Conservation (phyloP, 768 basidiomycete genomes). For the Collybiopsis luxurians region DNA sequence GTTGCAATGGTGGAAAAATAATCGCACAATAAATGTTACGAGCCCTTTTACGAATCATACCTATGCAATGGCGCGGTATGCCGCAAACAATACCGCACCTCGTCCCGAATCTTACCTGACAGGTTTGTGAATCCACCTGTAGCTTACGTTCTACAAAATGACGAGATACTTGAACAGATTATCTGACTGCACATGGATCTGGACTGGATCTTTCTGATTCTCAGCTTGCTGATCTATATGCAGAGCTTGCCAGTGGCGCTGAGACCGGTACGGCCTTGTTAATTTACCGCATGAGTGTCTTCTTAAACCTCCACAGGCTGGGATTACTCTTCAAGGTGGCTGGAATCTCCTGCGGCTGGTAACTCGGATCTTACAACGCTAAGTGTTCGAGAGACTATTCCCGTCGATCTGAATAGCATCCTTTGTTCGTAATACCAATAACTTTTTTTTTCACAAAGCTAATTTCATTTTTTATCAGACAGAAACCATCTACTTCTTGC, state of each 20-base stretch:
- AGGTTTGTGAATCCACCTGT: slow-evolving; percentile 32
- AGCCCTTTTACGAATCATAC: slow-evolving; percentile 71
- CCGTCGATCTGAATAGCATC: slow-evolving; percentile 82
- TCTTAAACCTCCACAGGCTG: slow-evolving; percentile 28
- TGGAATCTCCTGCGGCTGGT: slow-evolving; percentile 26
- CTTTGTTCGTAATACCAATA: slow-evolving; percentile 52
- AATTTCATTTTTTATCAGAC: slow-evolving; percentile 36
- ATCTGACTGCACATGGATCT: slow-evolving; percentile 71
- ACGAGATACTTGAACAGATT: slow-evolving; percentile 51
- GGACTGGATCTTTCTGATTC: slow-evolving; percentile 53
- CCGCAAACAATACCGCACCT: slow-evolving; percentile 81
- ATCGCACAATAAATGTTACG: slow-evolving; percentile 65
- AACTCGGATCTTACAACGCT: slow-evolving; percentile 64
- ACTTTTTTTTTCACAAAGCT: not conserved
- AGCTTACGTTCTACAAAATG: slow-evolving; percentile 5
- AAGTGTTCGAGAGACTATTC: slow-evolving; percentile 67
- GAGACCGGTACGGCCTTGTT: slow-evolving; percentile 57
- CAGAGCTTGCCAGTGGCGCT: slow-evolving; percentile 85
- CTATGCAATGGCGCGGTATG: slow-evolving; percentile 67
- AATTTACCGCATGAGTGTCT: not conserved
- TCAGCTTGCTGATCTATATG: slow-evolving; percentile 65
- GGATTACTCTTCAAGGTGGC: slow-evolving; percentile 57
- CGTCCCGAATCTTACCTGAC: slow-evolving; percentile 81
- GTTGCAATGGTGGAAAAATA: slow-evolving; percentile 76
- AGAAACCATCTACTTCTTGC: slow-evolving; percentile 62